These are phyloP conservation scores for Lenwebbia sp. DNA, from an alignment of 345 rosid species.

Conservation along the genomic window DNA sequence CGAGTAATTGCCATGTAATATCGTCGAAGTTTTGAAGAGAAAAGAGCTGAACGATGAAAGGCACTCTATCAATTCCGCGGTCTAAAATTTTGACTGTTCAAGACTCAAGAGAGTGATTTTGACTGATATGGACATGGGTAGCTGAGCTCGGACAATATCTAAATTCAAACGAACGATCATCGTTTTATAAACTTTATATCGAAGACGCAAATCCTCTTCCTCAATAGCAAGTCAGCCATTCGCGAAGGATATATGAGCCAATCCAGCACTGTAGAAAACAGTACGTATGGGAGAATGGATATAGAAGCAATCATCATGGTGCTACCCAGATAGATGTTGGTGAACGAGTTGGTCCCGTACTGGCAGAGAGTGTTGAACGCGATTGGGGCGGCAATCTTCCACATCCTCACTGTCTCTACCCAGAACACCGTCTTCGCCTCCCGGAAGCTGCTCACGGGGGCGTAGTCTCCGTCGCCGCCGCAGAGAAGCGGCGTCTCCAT, in stretches of 20 bases:
- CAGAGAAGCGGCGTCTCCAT: slow-evolving; percentile 51
- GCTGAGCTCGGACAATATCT: background rate
- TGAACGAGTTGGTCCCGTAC: slow-evolving; percentile 38
- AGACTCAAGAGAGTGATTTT: background rate
- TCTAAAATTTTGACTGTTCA: background rate
- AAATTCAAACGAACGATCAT: too few relatives aligned
- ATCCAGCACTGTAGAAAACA: background rate
- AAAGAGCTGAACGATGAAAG: background rate
- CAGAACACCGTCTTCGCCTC: slow-evolving; percentile 29
- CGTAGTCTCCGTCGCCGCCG: slow-evolving; percentile 24
- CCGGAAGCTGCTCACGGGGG: slow-evolving; percentile 25
- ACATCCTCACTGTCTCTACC: slow-evolving; percentile 40
- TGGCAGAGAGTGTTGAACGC: slow-evolving; percentile 42
- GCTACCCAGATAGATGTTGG: slow-evolving; percentile 20
- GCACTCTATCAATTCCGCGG: background rate
- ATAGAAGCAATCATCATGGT: background rate
- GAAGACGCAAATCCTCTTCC: background rate
- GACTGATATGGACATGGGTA: background rate
- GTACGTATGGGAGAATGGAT: background rate
- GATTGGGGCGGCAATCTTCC: slow-evolving; percentile 56
- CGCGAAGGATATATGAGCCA: background rate
- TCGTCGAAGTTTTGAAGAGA: background rate
- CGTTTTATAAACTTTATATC: too few relatives aligned
- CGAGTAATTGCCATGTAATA: background rate
- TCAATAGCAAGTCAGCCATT: background rate